phyloP scores from a whole-genome alignment of 768 basidiomycete species.

The Mycena kentingensis region DNA sequence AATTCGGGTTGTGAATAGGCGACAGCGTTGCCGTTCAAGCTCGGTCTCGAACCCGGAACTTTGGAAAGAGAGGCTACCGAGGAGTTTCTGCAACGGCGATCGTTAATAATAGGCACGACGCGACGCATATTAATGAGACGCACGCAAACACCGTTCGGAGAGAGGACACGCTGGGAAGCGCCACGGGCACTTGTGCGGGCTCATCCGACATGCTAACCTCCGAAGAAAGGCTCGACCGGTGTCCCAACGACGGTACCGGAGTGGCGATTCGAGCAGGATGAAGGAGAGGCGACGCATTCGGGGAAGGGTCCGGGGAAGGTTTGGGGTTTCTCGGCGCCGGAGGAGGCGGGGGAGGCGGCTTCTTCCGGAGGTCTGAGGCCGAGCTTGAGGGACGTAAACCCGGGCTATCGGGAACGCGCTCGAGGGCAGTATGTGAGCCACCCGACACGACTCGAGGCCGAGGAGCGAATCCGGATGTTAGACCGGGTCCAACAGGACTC shows the following conservation, averaged over 20 bases:
- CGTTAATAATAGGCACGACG: slow-evolving; percentile 14
- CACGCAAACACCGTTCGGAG: slow-evolving; percentile 51
- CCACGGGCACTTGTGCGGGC: slow-evolving; percentile 16
- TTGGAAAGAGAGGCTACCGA: slow-evolving; percentile 16
- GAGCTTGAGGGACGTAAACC: slow-evolving; percentile 51
- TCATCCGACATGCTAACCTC: slow-evolving; percentile 1
- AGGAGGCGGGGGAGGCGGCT: slow-evolving; percentile 62
- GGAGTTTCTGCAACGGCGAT: slow-evolving; percentile 16
- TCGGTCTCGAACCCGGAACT: slow-evolving; percentile 14
- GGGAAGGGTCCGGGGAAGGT: slow-evolving; percentile 44
- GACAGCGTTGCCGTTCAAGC: slow-evolving; percentile 24
- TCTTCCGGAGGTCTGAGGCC: slow-evolving; percentile 54
- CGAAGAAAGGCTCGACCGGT: slow-evolving; percentile 12
- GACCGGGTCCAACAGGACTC: slow-evolving; percentile 18
- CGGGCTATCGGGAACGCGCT: slow-evolving; percentile 27
- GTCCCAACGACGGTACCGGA: slow-evolving; percentile 13
- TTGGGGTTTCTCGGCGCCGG: slow-evolving; percentile 46
- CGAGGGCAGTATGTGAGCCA: slow-evolving; percentile 33
- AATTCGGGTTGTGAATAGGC: slow-evolving; percentile 21
- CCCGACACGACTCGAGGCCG: slow-evolving; percentile 44
- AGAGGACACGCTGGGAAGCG: slow-evolving; percentile 40
- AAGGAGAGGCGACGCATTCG: slow-evolving; percentile 50
- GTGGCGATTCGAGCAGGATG: slow-evolving; percentile 50
- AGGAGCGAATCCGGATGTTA: slow-evolving; percentile 33
- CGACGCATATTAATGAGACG: slow-evolving; percentile 29